These are phyloP conservation scores for Nakazawaea molendinolei DNA, from an alignment of 805 yeast genomes.

Conservation along the genomic window DNA sequence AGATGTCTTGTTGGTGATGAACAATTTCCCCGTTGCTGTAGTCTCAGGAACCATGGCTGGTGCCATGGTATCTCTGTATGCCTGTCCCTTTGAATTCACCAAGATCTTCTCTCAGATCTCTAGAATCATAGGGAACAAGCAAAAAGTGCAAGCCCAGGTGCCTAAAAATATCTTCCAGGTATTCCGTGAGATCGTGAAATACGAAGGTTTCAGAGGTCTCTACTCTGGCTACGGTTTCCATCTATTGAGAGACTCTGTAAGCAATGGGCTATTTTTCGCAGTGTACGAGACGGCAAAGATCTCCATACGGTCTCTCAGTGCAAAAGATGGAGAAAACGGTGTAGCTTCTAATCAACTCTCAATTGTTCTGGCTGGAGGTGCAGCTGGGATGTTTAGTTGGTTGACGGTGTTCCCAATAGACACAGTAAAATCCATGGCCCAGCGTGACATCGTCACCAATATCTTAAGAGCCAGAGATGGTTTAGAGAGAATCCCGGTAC, in stretches of 20 bases:
- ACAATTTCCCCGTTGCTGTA: slow-evolving; percentile 40
- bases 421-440: slow-evolving; percentile 70
- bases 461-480: slow-evolving; percentile 49
- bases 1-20: slow-evolving; percentile 14
- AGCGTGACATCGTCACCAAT: slow-evolving; percentile 65
- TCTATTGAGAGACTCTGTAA: slow-evolving; percentile 58
- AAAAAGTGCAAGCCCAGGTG: slow-evolving; percentile 14
- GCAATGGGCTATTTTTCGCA: slow-evolving; percentile 69
- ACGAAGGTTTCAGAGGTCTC: slow-evolving; percentile 57
- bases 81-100: slow-evolving; percentile 83
- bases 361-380: slow-evolving; percentile 68
- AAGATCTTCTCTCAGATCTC: slow-evolving; percentile 75
- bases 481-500: slow-evolving; percentile 31
- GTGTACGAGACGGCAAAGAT: slow-evolving; percentile 70
- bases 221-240: slow-evolving; percentile 73
- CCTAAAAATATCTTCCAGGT: slow-evolving; percentile 32
- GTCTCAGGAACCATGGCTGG: slow-evolving; percentile 66
- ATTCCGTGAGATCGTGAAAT: slow-evolving; percentile 44
- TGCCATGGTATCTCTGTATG: slow-evolving; percentile 50
- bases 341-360: slow-evolving; percentile 31
- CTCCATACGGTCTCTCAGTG: slow-evolving; percentile 26
- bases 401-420: slow-evolving; percentile 71
- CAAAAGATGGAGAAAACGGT: slow-evolving; percentile 11
- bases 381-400: slow-evolving; percentile 75
- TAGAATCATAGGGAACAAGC: slow-evolving; percentile 31